A percentile compares a stretch with the other conserved stretches of the same genome.
Evolutionary conservation across 2,329 filamentous ascomycete species (phyloP).

Genomic region (Cercospora sp.): DNA sequence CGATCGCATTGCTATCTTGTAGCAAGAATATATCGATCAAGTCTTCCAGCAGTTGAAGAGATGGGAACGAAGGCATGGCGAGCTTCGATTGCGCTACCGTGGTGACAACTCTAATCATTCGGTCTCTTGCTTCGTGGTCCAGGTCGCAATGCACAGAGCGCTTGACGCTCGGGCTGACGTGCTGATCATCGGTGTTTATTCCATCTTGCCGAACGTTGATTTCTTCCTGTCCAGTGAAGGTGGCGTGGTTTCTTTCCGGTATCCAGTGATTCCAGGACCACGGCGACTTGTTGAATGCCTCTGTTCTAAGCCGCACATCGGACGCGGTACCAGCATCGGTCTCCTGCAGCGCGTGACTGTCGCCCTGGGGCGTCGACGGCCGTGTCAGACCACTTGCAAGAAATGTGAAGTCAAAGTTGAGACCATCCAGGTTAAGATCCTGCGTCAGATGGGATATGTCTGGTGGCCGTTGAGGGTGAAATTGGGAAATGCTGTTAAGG

Average conservation of each 20-base stretch:
- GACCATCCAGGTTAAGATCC: constrained; percentile 27
- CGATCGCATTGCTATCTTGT: constrained; percentile 55
- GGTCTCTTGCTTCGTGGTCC: constrained; percentile 28
- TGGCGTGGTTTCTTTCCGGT: constrained; percentile 24
- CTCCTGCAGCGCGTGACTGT: background rate
- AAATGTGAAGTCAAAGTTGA: constrained; percentile 33
- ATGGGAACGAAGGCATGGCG: constrained; percentile 60
- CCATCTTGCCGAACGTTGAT: constrained; percentile 30
- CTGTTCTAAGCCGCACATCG: constrained; percentile 25
- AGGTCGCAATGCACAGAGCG: constrained; percentile 27
- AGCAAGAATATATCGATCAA: constrained; percentile 60
- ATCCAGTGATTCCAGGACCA: constrained; percentile 36
- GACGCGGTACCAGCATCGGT: constrained; percentile 10
- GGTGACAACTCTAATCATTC: constrained; percentile 33
- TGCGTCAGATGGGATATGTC: constrained; percentile 33
- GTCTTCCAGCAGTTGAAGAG: constrained; percentile 59
- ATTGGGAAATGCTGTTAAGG: constrained; percentile 1
- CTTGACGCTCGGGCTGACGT: constrained; percentile 28
- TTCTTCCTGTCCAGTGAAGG: constrained; percentile 29
- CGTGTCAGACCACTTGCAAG: constrained; percentile 28
- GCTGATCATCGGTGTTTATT: constrained; percentile 28
- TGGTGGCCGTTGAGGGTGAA: constrained; percentile 21
- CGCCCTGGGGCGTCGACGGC: constrained; percentile 21
- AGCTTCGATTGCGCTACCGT: constrained; percentile 32
- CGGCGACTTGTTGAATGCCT: constrained; percentile 29